A percentile compares a stretch with the other conserved stretches of the same genome.
Conservation (phyloP, 2,329 filamentous ascomycete genomes). For the Alternaria panax region DNA sequence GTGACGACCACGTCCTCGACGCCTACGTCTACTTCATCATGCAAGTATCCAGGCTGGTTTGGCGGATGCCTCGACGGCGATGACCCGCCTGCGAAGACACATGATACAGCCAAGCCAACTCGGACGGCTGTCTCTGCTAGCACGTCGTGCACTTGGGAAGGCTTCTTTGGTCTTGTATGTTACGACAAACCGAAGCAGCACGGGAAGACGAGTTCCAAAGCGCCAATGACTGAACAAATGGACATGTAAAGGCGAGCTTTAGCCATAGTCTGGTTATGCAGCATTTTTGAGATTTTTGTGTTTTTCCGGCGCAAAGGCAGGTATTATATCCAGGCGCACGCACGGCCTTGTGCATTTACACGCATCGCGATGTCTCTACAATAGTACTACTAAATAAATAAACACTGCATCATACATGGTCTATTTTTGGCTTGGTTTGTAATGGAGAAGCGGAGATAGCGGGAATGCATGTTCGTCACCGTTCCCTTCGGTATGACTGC, state of each 20-base stretch:
- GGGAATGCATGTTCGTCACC: constrained; percentile 1
- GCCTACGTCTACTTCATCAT: constrained; percentile 50
- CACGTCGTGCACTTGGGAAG: constrained; percentile 37
- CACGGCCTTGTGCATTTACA: background rate
- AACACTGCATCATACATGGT: background rate
- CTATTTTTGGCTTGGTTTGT: background rate
- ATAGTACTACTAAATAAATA: background rate
- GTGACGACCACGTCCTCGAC: constrained; percentile 40
- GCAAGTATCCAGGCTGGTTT: constrained; percentile 57
- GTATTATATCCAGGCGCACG: constrained; percentile 20
- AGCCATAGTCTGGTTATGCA: background rate
- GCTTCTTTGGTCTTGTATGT: constrained; percentile 44
- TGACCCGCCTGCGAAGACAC: constrained; percentile 48
- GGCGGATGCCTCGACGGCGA: constrained; percentile 60
- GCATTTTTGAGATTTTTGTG: background rate
- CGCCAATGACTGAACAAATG: constrained; percentile 29
- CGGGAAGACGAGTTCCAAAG: constrained; percentile 10
- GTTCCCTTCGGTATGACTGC: background rate
- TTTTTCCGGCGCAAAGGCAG: background rate
- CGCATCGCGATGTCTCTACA: background rate
- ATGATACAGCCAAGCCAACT: constrained; percentile 20
- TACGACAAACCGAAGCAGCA: constrained; percentile 33
- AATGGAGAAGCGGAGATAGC: background rate
- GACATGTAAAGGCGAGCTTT: constrained; percentile 31
- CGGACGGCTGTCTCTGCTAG: constrained; percentile 20